A percentile compares a stretch with the other conserved stretches of the same genome.
These are phyloP conservation scores for Sporothrix schenckii DNA, from an alignment of 2,329 filamentous ascomycete genomes.

Conservation along the genomic window DNA sequence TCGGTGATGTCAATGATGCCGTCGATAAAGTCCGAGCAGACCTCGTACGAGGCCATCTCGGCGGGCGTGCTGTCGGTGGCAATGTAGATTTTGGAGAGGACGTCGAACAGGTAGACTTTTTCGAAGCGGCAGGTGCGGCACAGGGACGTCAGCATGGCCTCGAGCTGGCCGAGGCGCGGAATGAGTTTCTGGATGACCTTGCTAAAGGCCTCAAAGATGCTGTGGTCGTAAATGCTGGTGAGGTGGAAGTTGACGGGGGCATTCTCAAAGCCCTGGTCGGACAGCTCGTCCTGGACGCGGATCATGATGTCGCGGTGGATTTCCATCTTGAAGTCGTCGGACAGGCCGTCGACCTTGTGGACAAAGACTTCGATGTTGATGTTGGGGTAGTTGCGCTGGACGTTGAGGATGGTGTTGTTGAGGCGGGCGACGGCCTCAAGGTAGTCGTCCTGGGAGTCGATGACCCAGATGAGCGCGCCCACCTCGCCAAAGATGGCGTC, in stretches of 20 bases:
- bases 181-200: constrained; percentile 98
- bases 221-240: constrained; percentile 98
- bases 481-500: constrained; percentile 93
- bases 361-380: constrained; percentile 99
- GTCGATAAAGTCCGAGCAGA: constrained; percentile 98
- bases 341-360: constrained; percentile 97
- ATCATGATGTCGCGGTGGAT: constrained; percentile 97
- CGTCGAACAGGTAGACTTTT: constrained; percentile 97
- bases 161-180: constrained; percentile 86
- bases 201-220: constrained; percentile 93
- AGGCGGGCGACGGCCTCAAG: constrained; percentile 85
- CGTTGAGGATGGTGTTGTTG: constrained; percentile 83
- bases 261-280: constrained; percentile 89
- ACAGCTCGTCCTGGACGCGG: constrained; percentile 92
- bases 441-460: constrained; percentile 98
- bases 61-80: constrained; percentile 91
- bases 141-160: constrained; percentile 90
- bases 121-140: constrained; percentile 94
- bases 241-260: constrained; percentile 93
- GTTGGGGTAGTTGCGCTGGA: constrained; percentile 85
- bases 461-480: constrained; percentile 95
- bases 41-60: constrained; percentile 95
- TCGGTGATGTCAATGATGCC: constrained; percentile 97
- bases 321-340: constrained; percentile 93
- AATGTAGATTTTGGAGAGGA: constrained; percentile 97